Evolutionary conservation across 805 yeast species (phyloP).

Genomic region (Torulaspora franciscae): DNA sequence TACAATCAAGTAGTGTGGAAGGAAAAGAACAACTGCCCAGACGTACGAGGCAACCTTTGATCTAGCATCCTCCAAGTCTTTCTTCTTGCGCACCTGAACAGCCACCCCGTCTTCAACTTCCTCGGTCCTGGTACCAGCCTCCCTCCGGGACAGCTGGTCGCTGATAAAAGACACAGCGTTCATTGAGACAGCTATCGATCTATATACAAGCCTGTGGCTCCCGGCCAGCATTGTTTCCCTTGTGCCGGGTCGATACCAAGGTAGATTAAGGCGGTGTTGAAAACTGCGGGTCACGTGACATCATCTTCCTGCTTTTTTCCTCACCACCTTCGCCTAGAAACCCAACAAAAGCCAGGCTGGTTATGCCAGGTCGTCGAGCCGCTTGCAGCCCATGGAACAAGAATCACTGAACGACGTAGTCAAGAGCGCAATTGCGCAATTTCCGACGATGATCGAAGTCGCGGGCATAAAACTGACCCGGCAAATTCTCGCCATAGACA

Average conservation of each 20-base stretch:
- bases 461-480: not conserved
- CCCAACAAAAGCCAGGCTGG: not conserved
- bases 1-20: slow-evolving; percentile 48
- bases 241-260: not conserved
- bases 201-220: not conserved
- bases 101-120: slow-evolving; percentile 1
- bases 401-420: not conserved
- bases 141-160: slow-evolving; percentile 12
- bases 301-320: too few species aligned
- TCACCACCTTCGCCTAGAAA: not conserved
- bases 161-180: slow-evolving; percentile 29
- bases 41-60: not conserved
- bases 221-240: not conserved
- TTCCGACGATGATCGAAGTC: not conserved
- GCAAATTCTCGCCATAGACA: slow-evolving; percentile 1
- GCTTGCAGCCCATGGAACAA: not conserved
- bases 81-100: not conserved
- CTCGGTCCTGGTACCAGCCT: not conserved
- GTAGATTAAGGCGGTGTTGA: not conserved
- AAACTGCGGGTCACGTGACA: too few species aligned
- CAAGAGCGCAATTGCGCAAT: not conserved
- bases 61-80: not conserved
- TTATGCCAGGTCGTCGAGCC: too few species aligned
- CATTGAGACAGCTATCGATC: not conserved
- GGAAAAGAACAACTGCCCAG: slow-evolving; percentile 38